Base-by-base conservation (phyloP, 805 yeast species). In the Starmerella kuoi region DNA sequence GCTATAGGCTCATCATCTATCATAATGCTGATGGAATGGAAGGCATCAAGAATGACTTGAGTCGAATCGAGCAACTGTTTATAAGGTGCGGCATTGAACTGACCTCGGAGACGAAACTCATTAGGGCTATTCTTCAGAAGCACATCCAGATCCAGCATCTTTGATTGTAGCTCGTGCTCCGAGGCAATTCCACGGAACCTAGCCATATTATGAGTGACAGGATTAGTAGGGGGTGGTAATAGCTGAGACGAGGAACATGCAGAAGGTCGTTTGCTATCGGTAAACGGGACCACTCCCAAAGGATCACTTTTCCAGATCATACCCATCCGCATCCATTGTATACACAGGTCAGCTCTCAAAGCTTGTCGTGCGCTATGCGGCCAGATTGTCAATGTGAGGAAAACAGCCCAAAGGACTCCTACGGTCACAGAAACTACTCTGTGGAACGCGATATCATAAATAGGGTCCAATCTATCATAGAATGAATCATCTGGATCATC, bases 271-370 rank as follows among this genome's bases (percentile, higher is more conserved):
- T 14, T 25, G 28, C 12, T 11, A 9, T 32, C 15, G 20, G 37
- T 38, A n/a, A 31, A 14, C 3, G 45, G 46, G n/a, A 44, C 41
- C 2, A 50, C 42, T 4, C 44, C 70, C 47, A 83, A 61, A 1
- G 87, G 85, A 49, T 81, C 88, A 37, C 76, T 64, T 50, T 77
- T 78, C 94, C 93, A 83, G 7, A 77, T 68, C 19, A 84, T 69
- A 1, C 94, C 94, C 70, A 83, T 69, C 34, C 86, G 65, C 31
- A 84, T 63, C 94, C 94, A 84, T 19, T 82, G 64, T 2, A 76
- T 62, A 0, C 84, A 72, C 19, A 83, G 56, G 0, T 84, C 83
- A 22, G 67, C 66, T 45, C 81, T 74, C 45, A 83, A 61, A 37
- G 85, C 63, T 12, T 73, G 65, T 35, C 94, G 66, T 0, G 94